Evolutionary conservation across 345 rosid species (phyloP), one percentile per base, ranked within the genome.

Genomic region (Triadica sebifera): DNA sequence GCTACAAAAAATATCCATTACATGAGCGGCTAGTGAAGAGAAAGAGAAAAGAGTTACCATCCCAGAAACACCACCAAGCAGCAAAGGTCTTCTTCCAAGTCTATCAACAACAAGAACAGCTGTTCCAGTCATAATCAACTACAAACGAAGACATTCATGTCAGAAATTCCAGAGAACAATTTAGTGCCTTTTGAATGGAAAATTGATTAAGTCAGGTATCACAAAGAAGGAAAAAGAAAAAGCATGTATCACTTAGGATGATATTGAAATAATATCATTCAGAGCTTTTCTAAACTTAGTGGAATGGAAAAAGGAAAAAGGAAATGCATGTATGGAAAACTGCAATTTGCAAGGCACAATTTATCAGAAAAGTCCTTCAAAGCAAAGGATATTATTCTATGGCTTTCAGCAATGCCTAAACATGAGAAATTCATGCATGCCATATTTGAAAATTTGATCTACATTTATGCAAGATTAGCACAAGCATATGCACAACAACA

Each of bases 11-110:
- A 69, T 61, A 58, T 70, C 11, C 43, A 43, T 45, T 45, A 50
- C 37, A 15, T 6, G 25, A 22, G 20, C 12, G 43, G 22, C 2
- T 45, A 20, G 60, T 52, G 62, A 63, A 73, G 20, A 73, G 75
- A 73, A 63, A 73, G 50, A 29, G 70, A 77, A 77, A 67, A 62
- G 52, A 79, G 79, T 81, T 80, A 92, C 98, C 71, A 94, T 94
- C 77, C 96, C 98, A 69, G 96, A 81, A 84, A 94, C 97, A 73
- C 97, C 98, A 22, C 91, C 85, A 70, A 94, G 90, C 50, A 94
- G 88, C 79, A 94, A 77, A 49, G 98, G 98, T 72, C 97, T 88
- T 89, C 98, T 85, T 77, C 98, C 98, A 69, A 94, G 87, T 87
- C 89, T 86, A 86, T 92, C 98, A 62, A 94, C 92, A 50, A 79